phyloP scores from a whole-genome alignment of 345 rosid genomes.

The Psidium guajava region DNA sequence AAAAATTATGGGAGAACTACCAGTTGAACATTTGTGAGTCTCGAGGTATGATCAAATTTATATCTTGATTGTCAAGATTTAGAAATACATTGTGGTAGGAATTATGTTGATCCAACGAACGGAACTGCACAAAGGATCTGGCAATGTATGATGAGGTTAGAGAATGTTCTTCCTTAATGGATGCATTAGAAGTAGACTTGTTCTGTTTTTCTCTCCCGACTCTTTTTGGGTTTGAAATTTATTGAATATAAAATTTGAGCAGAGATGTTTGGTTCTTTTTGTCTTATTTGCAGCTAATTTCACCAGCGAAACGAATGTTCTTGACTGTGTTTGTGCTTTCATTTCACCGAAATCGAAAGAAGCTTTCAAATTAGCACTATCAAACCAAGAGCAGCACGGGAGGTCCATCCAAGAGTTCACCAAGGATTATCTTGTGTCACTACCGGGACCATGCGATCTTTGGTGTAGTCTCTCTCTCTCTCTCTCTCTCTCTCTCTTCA shows the following conservation, averaged over 20 bases:
- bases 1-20: background rate
- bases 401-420: background rate
- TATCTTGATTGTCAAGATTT: background rate
- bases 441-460: background rate
- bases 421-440: background rate
- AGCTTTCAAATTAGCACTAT: background rate
- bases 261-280: background rate
- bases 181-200: background rate
- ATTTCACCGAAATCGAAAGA: background rate
- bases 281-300: background rate
- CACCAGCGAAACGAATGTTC: background rate
- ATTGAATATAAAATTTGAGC: background rate
- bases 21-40: background rate
- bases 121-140: constrained; percentile 2
- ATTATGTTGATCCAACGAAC: constrained; percentile 2
- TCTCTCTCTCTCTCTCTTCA: background rate
- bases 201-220: background rate
- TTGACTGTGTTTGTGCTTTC: background rate
- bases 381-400: background rate
- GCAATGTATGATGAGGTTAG: background rate
- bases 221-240: background rate
- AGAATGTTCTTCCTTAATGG: background rate
- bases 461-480: background rate
- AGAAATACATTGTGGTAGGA: background rate
- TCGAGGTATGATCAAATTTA: background rate